Base-by-base conservation (phyloP, 331 rosid species). In the Acacia pycnantha region DNA sequence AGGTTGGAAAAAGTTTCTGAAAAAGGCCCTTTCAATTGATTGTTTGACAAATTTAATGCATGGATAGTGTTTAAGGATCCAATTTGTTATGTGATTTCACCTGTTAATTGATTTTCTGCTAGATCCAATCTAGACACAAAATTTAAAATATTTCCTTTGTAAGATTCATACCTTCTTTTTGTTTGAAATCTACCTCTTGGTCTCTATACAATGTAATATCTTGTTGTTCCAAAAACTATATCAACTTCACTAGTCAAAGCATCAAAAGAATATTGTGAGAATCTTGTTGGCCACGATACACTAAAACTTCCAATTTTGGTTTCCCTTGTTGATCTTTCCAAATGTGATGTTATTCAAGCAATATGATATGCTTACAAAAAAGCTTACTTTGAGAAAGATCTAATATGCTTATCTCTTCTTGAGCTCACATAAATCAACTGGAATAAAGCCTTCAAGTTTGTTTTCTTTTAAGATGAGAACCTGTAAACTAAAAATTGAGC, bases 271-370 rank as follows among this genome's bases (percentile, higher is more conserved):
- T 27, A 77, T 13, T 1, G 0, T 1, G 11, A 3, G 26, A 18
- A 0, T 59, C 1, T 26, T 61, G 44, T 15, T 15, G 11, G 1
- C 44, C 56, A 76, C 0, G 80, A 40, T 1, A 76, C 80, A 41
- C 26, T 5, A n/a, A 76, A 43, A 37, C 46, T 46, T 11, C 73
- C 81, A 19, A 77, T 10, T 27, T 3, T 7, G 22, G 29, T n/a
- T 12, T 14, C 81, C 8, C 24, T 8, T 21, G 16, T 14, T 8
- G 7, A 11, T 0, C 50, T 13, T 66, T 33, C 74, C 26, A 1
- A 78, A 48, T 47, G 81, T 7, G 27, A 78, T 2, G 46, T 73
- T 33, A n/a, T 40, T 46, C 65, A 80, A 80, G 53, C 78, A 59
- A 54, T 51, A 2, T 11, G 78, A 53, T 19, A 80, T 35, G 0